Conservation (phyloP, 306 rosid species). For the cucumber (Cucumis sativus) region Cucumber_9930_V3 NC_026656.2:6659001-6659500, state of each 20-base stretch:
- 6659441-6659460: constrained; percentile 80
- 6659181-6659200: neutral
- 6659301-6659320: neutral
- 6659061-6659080: too few relatives aligned
- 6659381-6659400: constrained; percentile 33
- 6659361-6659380: neutral
- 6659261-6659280: neutral
- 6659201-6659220: neutral
- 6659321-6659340: neutral
- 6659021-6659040: too few relatives aligned
- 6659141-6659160: too few relatives aligned
- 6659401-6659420: constrained; percentile 77
- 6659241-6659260: neutral
- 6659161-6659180: too few relatives aligned
- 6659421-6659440: constrained; percentile 73
- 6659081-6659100: too few relatives aligned
- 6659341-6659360: neutral
- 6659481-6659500: constrained; percentile 46
- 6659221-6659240: neutral
- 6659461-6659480: constrained; percentile 75
- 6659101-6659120: too few relatives aligned
- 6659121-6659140: too few relatives aligned
- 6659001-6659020: too few relatives aligned
- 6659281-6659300: neutral
- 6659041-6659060: too few relatives aligned